Base-by-base conservation (phyloP, 345 rosid genomes). In the Gossypium bickii region DNA sequence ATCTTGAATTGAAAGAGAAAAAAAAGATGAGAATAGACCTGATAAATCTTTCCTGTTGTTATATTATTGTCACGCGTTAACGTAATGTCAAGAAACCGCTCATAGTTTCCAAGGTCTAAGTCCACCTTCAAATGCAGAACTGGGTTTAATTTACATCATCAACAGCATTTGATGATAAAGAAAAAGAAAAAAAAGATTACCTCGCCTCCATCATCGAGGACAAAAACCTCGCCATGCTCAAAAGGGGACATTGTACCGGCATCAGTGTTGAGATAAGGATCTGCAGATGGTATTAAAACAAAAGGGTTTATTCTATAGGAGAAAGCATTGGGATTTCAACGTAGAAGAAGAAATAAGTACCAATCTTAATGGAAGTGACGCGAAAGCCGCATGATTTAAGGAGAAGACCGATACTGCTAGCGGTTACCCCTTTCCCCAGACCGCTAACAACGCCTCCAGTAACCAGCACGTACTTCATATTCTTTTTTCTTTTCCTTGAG, bases 171-270 rank as follows among this genome's bases (percentile, higher is more conserved):
- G 67, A 12, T 64, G 44, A 10, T 18, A 20, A 16, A 43, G 1
- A 24, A 51, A 24, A 29, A 29, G 5, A 52, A 25, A 47, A 2
- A 45, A 1, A 12, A 47, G 70, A 68, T 18, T 78, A 89, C 97
- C 97, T 92, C 94, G 25, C 97, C 97, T 24, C 94, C 97, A 83
- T 89, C 97, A 76, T 89, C 93, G 63, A 92, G 75, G 51, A 91
- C 97, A 85, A 89, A 92, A 4, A 89, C 94, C 83, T 92, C 97
- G 25, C 94, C 97, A 45, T 92, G 97, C 85, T 92, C 97, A 77
- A 92, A 92, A 67, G 97, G 97, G 63, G 97, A 89, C 97, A 92
- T 92, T 48, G 97, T 92, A 55, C 97, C 97, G 34, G 94, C 97
- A 83, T 92, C 97, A 12, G 90, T 85, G 56, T 92, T 92, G 73